phyloP scores from a whole-genome alignment of 805 yeast genomes.

The Metschnikowia kofuensis region DNA sequence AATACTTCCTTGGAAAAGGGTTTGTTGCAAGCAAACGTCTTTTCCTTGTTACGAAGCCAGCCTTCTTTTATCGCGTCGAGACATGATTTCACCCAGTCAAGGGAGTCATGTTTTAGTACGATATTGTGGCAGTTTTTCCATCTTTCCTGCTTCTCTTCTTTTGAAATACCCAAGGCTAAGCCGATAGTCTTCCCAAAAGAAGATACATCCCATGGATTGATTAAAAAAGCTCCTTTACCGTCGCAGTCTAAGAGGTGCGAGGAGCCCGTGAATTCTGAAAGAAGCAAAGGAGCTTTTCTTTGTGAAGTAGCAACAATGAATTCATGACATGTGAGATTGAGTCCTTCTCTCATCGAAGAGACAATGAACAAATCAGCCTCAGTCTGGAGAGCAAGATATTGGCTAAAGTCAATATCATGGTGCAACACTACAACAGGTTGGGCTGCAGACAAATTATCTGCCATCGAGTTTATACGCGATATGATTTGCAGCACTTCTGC shows the following conservation, averaged over 20 bases:
- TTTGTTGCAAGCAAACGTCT: constrained; percentile 21
- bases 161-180: constrained; percentile 61
- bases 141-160: constrained; percentile 52
- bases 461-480: constrained; percentile 77
- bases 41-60: constrained; percentile 32
- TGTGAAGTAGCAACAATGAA: constrained; percentile 72
- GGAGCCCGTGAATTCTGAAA: constrained; percentile 94
- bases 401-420: constrained; percentile 85
- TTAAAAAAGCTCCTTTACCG: constrained; percentile 63
- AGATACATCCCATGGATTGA: constrained; percentile 88
- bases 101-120: constrained; percentile 66
- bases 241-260: constrained; percentile 62
- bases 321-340: constrained; percentile 96
- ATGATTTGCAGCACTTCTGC: constrained; percentile 72
- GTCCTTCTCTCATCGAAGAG: constrained; percentile 91
- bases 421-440: constrained; percentile 87
- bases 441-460: constrained; percentile 64
- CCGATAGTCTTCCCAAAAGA: constrained; percentile 64
- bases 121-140: constrained; percentile 63
- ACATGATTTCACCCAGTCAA: constrained; percentile 66
- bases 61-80: constrained; percentile 48
- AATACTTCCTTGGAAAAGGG: constrained; percentile 36
- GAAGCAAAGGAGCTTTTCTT: constrained; percentile 73
- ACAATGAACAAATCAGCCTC: constrained; percentile 90
- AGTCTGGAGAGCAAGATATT: constrained; percentile 77